Conservation (phyloP, 179 eudicot genomes). For the Silene vulgaris region DNA sequence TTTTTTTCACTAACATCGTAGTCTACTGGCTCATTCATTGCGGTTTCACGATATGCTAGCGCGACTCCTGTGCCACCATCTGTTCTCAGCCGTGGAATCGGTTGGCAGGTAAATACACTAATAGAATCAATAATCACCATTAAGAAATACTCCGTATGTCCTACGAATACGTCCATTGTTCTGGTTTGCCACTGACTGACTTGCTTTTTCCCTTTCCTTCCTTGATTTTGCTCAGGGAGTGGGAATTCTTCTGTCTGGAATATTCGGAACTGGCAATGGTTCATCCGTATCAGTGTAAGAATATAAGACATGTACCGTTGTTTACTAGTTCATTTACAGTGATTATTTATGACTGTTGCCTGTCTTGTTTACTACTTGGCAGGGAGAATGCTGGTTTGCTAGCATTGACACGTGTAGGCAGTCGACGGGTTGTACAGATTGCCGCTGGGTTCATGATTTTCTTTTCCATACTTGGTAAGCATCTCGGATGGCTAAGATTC, state of each 20-base stretch:
- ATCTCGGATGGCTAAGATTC: background rate
- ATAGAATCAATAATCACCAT: background rate
- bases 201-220: background rate
- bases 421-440: slow-evolving; percentile 49
- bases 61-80: slow-evolving; percentile 93
- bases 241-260: slow-evolving; percentile 75
- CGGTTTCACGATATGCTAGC: slow-evolving; percentile 80
- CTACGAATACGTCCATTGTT: background rate
- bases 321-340: background rate
- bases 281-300: slow-evolving; percentile 91
- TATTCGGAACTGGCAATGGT: slow-evolving; percentile 87
- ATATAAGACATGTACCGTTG: background rate
- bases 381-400: slow-evolving; percentile 53
- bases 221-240: slow-evolving; percentile 49
- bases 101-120: slow-evolving; percentile 73
- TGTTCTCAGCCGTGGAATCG: slow-evolving; percentile 89
- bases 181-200: slow-evolving; percentile 12
- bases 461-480: slow-evolving; percentile 43
- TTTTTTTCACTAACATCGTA: slow-evolving; percentile 21
- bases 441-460: slow-evolving; percentile 49
- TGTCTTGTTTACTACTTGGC: background rate
- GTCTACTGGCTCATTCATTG: slow-evolving; percentile 87
- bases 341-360: too few relatives aligned
- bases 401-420: slow-evolving; percentile 48
- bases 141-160: background rate